Conservation (phyloP, 2,329 filamentous ascomycete species). For the Microthyrium microscopicum region DNA sequence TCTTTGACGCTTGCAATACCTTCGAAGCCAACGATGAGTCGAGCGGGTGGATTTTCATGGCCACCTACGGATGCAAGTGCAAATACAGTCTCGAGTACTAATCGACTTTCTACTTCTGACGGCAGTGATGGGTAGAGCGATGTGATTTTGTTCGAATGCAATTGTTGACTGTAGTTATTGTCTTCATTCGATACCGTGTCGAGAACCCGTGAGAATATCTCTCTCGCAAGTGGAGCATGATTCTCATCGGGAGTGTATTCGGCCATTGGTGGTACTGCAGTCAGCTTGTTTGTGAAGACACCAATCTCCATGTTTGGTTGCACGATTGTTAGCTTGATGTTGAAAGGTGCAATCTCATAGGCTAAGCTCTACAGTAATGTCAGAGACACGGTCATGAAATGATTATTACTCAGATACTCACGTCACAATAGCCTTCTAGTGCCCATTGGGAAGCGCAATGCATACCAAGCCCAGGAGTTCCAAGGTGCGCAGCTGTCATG, state of each 20-base stretch:
- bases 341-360: slow-evolving; percentile 91
- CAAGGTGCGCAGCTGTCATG: slow-evolving; percentile 57
- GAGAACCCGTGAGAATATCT: slow-evolving; percentile 65
- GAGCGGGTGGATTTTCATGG: slow-evolving; percentile 84
- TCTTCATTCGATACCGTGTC: slow-evolving; percentile 38
- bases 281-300: slow-evolving; percentile 72
- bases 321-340: slow-evolving; percentile 88
- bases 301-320: slow-evolving; percentile 90
- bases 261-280: slow-evolving; percentile 61
- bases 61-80: slow-evolving; percentile 84
- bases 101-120: slow-evolving; percentile 46
- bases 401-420: slow-evolving; percentile 13
- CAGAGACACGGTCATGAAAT: slow-evolving; percentile 7
- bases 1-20: slow-evolving; percentile 80
- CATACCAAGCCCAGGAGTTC: slow-evolving; percentile 78
- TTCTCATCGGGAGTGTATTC: slow-evolving; percentile 53
- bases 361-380: slow-evolving; percentile 45
- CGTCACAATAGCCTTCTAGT: slow-evolving; percentile 89
- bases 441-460: slow-evolving; percentile 91
- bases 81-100: slow-evolving; percentile 80
- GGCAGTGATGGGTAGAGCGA: slow-evolving; percentile 62
- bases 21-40: slow-evolving; percentile 87
- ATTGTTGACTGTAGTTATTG: neutral
- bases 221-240: slow-evolving; percentile 63
- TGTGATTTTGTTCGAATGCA: slow-evolving; percentile 29